phyloP scores from a whole-genome alignment of 164 flowering plant genomes.

The Vitis riparia region DNA sequence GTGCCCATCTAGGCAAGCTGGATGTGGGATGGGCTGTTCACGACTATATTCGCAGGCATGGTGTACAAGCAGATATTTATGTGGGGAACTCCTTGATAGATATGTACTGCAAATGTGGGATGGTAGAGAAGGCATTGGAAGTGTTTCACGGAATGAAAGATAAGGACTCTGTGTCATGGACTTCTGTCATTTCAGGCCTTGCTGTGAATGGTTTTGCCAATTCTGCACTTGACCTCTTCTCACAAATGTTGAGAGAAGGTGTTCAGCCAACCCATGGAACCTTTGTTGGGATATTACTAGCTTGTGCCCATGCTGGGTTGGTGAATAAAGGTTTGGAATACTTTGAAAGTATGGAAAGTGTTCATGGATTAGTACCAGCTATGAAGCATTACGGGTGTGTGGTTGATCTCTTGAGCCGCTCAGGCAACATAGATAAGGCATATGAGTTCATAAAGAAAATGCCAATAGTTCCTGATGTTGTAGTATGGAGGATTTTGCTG shows the following conservation, averaged over 20 bases:
- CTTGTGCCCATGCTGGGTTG: conserved; percentile 69
- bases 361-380: conserved; percentile 46
- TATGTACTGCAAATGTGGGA: conserved; percentile 83
- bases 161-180: conserved; percentile 72
- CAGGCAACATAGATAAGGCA: conserved; percentile 54
- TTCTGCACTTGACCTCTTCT: conserved; percentile 52
- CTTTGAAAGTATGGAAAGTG: conserved; percentile 54
- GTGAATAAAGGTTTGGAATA: conserved; percentile 56
- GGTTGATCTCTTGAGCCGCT: conserved; percentile 70
- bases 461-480: conserved; percentile 53
- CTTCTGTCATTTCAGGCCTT: conserved; percentile 59
- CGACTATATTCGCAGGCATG: conserved; percentile 35
- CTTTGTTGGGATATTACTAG: conserved; percentile 62
- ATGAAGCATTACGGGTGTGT: conserved; percentile 81
- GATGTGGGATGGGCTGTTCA: conserved; percentile 55
- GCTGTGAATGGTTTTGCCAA: conserved; percentile 66
- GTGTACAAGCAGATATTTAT: conserved; percentile 44
- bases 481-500: conserved; percentile 62
- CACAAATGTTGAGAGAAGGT: conserved; percentile 50
- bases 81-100: conserved; percentile 69
- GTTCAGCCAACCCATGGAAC: conserved; percentile 55
- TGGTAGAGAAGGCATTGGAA: conserved; percentile 41
- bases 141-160: conserved; percentile 55
- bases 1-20: conserved; percentile 67
- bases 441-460: conserved; percentile 50